These are phyloP conservation scores for Elongisporangium prolatum DNA, from an alignment of 352 stramenopile species.

Conservation along the genomic window DNA sequence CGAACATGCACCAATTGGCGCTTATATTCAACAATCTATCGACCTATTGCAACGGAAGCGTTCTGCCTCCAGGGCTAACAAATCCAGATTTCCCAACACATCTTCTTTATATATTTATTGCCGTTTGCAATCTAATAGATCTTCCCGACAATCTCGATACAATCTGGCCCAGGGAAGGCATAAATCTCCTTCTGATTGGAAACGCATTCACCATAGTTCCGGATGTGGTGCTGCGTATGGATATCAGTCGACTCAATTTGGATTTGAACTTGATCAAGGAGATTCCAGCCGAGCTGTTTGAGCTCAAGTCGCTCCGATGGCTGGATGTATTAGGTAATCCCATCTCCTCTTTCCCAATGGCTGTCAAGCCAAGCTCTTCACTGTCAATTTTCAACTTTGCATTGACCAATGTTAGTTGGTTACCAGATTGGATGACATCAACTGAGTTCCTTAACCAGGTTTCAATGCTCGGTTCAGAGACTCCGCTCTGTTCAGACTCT, in stretches of 20 bases:
- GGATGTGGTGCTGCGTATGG: constrained; percentile 2
- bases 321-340: constrained; percentile 2
- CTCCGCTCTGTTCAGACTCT: neutral
- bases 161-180: constrained; percentile 3
- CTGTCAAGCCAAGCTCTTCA: neutral
- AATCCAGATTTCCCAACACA: constrained; percentile 2
- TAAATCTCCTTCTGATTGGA: neutral
- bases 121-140: constrained; percentile 6
- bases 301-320: constrained; percentile 3
- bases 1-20: constrained; percentile 12
- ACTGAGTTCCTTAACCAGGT: constrained; percentile 1
- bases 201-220: neutral
- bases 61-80: constrained; percentile 5
- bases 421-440: constrained; percentile 4
- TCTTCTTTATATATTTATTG: constrained; percentile 1
- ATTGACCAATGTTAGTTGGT: constrained; percentile 5
- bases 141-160: constrained; percentile 15
- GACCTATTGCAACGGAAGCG: neutral
- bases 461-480: neutral
- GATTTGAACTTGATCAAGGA: neutral
- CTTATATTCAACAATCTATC: constrained; percentile 16
- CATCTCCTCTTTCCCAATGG: neutral
- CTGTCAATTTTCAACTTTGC: constrained; percentile 6
- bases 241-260: neutral
- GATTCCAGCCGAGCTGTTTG: constrained; percentile 2